phyloP scores from a whole-genome alignment of 129 eudicot genomes.

The Chrysanthemum lavandulifolium region DNA sequence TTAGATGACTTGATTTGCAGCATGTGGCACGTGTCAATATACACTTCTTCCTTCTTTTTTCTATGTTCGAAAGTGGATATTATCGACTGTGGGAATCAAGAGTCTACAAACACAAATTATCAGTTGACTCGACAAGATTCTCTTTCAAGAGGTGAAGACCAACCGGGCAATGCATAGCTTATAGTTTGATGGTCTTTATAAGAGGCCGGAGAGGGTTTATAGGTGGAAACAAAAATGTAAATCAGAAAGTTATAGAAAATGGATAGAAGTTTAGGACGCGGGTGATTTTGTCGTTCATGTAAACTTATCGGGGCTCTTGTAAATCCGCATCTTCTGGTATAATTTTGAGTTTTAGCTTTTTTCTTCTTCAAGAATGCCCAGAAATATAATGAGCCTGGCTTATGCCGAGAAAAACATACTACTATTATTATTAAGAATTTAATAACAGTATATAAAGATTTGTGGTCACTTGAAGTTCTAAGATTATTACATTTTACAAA shows the following conservation, averaged over 20 bases:
- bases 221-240: conserved; percentile 15
- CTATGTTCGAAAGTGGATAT: conserved; percentile 56
- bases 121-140: conserved; percentile 71
- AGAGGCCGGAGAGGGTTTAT: neutral
- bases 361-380: neutral
- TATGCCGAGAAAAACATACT: too few relatives aligned
- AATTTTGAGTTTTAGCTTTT: neutral
- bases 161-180: neutral
- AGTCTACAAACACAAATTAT: conserved; percentile 33
- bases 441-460: too few relatives aligned
- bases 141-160: conserved; percentile 32
- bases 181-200: conserved; percentile 3
- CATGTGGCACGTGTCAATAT: conserved; percentile 45
- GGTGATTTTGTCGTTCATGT: conserved; percentile 19
- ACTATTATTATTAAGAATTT: too few relatives aligned
- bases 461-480: too few relatives aligned
- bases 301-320: conserved; percentile 19
- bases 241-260: conserved; percentile 24
- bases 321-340: conserved; percentile 9
- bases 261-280: conserved; percentile 13
- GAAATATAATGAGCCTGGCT: neutral
- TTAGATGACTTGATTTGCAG: conserved; percentile 43
- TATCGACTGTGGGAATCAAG: conserved; percentile 24
- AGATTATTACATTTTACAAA: too few relatives aligned
- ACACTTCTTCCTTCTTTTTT: conserved; percentile 68